Evolutionary conservation across 768 basidiomycete species (phyloP).

Genomic region (Rhodotorula kratochvilovae): DNA sequence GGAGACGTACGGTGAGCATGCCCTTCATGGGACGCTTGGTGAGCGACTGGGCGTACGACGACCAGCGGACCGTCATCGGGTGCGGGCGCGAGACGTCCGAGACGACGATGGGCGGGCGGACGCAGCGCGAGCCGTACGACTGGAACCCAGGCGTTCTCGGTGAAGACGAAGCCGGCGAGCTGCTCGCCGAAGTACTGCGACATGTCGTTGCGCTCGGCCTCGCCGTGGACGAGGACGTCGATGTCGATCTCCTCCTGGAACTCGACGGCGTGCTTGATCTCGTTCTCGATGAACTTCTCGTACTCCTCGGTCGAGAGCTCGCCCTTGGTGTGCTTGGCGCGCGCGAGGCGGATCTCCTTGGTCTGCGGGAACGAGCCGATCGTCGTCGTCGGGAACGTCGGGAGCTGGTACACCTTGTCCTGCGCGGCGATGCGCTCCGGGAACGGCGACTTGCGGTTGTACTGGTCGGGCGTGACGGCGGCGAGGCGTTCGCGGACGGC

Average conservation of each 20-base stretch:
- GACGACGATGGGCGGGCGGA: conserved; percentile 96
- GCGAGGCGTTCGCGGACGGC: conserved; percentile 91
- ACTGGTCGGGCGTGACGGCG: conserved; percentile 76
- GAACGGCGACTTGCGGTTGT: conserved; percentile 86
- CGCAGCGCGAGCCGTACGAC: conserved; percentile 98
- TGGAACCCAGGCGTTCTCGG: conserved; percentile 99
- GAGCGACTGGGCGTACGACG: conserved; percentile 89
- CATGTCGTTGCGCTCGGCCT: conserved; percentile 95
- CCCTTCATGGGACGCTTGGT: conserved; percentile 97
- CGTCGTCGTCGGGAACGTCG: conserved; percentile 66
- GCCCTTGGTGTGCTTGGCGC: conserved; percentile 88
- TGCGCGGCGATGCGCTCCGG: conserved; percentile 79
- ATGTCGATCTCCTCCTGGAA: conserved; percentile 97
- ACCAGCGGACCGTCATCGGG: conserved; percentile 97
- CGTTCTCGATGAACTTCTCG: conserved; percentile 96
- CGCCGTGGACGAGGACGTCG: conserved; percentile 96
- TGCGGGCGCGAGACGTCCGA: conserved; percentile 89
- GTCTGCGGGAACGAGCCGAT: conserved; percentile 65
- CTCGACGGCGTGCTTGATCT: conserved; percentile 83
- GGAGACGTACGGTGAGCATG: conserved; percentile 86
- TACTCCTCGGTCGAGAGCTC: conserved; percentile 82
- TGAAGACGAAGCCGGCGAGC: conserved; percentile 92
- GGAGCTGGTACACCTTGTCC: conserved; percentile 78
- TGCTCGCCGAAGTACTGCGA: conserved; percentile 99
- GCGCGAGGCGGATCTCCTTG: conserved; percentile 95